These are phyloP conservation scores for Pholiota adiposa DNA, from an alignment of 1,284 basidiomycete species.

Conservation along the genomic window DNA sequence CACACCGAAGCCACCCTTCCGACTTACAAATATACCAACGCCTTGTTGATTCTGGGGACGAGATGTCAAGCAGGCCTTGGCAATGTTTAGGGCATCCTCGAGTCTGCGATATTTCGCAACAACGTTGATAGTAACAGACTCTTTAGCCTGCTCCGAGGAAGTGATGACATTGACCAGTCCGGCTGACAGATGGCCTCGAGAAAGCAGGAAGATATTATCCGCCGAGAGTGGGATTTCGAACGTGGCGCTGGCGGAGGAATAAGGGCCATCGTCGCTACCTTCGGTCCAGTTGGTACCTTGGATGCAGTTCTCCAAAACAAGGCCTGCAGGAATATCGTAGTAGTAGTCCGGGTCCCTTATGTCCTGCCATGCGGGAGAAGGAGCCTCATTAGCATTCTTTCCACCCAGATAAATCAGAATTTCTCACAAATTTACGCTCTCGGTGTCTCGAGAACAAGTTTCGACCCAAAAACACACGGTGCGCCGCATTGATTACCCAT, in stretches of 20 bases:
- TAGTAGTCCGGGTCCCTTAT: constrained; percentile 2
- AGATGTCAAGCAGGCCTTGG: constrained; percentile 39
- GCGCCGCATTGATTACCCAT: neutral
- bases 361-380: neutral
- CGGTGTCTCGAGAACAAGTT: neutral
- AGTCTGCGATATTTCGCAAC: constrained; percentile 31
- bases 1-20: neutral
- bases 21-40: constrained; percentile 46
- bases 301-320: constrained; percentile 16
- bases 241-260: constrained; percentile 25
- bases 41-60: constrained; percentile 34
- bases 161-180: constrained; percentile 34
- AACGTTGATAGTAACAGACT: constrained; percentile 37
- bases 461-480: neutral
- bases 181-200: constrained; percentile 36
- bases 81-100: constrained; percentile 31
- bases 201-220: constrained; percentile 42
- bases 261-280: constrained; percentile 9
- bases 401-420: neutral
- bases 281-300: constrained; percentile 11
- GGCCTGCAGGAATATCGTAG: constrained; percentile 17
- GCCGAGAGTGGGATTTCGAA: constrained; percentile 40
- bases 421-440: neutral
- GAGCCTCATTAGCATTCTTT: too few species aligned
- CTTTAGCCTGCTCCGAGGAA: constrained; percentile 29